Conservation (phyloP, 2,329 filamentous ascomycete genomes). For the Diatrype stigma region DNA sequence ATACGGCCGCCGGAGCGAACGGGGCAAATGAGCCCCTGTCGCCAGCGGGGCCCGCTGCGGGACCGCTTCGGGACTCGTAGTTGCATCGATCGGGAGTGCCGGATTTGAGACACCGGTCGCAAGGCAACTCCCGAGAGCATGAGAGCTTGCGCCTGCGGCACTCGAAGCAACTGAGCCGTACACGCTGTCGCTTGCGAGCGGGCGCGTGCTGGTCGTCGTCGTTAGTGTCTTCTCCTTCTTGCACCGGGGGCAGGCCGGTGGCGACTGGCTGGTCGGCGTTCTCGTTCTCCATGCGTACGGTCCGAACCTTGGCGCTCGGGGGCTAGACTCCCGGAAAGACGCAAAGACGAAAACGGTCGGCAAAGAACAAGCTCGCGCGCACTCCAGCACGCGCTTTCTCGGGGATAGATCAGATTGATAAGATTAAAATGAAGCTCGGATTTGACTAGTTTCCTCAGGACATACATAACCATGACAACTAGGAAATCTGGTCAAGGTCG, state of each 20-base stretch:
- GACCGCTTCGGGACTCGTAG: conserved; percentile 48
- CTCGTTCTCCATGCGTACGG: background rate
- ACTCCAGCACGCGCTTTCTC: no score
- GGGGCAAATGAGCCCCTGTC: conserved; percentile 46
- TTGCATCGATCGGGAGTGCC: conserved; percentile 57
- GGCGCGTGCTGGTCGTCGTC: conserved; percentile 28
- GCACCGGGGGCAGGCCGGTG: conserved; percentile 14
- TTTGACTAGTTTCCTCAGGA: background rate
- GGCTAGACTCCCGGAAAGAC: background rate
- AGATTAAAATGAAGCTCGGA: conserved; percentile 15
- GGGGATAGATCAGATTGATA: conserved; percentile 20
- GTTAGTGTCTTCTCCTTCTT: conserved; percentile 19
- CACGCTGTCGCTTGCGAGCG: conserved; percentile 54
- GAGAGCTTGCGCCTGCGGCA: conserved; percentile 58
- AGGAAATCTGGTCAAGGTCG: background rate
- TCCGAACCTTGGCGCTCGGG: background rate
- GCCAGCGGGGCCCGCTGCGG: conserved; percentile 23
- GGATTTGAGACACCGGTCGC: conserved; percentile 59
- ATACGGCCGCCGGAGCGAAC: conserved; percentile 39
- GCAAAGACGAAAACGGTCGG: no score
- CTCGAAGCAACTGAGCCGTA: conserved; percentile 56
- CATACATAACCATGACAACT: background rate
- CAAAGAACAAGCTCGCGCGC: no score
- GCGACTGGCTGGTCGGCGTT: conserved; percentile 5
- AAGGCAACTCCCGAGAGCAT: conserved; percentile 58